These are phyloP conservation scores for Penicillium maclennaniae DNA, from an alignment of 495 filamentous ascomycete genomes.

Conservation along the genomic window DNA sequence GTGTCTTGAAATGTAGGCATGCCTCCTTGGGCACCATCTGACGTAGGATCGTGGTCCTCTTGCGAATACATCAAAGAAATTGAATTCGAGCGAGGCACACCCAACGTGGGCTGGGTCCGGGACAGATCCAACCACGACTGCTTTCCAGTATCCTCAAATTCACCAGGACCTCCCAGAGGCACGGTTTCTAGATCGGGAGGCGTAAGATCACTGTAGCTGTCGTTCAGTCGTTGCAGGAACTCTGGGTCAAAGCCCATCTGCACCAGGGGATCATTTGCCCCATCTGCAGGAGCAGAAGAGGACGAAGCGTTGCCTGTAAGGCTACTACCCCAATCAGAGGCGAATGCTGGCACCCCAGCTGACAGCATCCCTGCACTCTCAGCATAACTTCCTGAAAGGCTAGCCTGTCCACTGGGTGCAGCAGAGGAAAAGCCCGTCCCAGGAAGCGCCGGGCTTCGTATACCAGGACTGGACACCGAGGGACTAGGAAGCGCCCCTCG, in stretches of 20 bases:
- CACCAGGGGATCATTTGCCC: constrained; percentile 34
- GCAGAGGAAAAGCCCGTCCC: constrained; percentile 35
- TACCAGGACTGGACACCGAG: constrained; percentile 28
- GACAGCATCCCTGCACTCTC: constrained; percentile 36
- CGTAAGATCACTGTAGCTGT: constrained; percentile 32
- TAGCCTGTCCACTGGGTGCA: constrained; percentile 34
- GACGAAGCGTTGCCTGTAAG: constrained; percentile 24
- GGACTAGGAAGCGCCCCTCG: constrained; percentile 26
- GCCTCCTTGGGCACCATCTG: constrained; percentile 16
- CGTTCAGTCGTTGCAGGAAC: constrained; percentile 38
- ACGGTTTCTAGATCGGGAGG: constrained; percentile 24
- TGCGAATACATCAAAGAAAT: constrained; percentile 16
- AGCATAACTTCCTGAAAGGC: constrained; percentile 39
- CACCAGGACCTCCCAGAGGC: constrained; percentile 14
- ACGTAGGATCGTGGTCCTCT: constrained; percentile 16
- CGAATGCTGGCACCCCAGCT: constrained; percentile 28
- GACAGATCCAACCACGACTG: constrained; percentile 20
- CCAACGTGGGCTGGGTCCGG: constrained; percentile 10
- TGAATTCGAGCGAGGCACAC: constrained; percentile 12
- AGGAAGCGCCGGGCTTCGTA: constrained; percentile 37
- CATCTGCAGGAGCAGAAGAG: constrained; percentile 31
- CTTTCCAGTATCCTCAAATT: constrained; percentile 9
- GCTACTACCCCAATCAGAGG: constrained; percentile 40
- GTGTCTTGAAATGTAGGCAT: constrained; percentile 14
- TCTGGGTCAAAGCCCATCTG: constrained; percentile 45